These are phyloP conservation scores for Hagleromyces aurorensis DNA, from an alignment of 805 yeast genomes.

Conservation along the genomic window DNA sequence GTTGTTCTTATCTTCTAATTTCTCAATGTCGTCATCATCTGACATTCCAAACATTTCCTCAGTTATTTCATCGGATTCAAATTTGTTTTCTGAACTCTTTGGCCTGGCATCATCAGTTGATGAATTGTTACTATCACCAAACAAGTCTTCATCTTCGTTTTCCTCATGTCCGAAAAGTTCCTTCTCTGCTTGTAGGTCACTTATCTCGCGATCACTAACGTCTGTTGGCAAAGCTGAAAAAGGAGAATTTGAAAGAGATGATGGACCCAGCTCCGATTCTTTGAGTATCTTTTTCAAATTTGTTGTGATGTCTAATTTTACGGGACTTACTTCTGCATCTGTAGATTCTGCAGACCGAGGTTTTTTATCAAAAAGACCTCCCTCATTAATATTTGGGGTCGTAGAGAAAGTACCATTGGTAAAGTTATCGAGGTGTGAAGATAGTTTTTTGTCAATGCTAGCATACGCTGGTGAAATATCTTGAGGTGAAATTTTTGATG, in stretches of 20 bases:
- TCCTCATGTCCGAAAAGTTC: constrained; percentile 32
- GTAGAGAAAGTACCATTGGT: constrained; percentile 10
- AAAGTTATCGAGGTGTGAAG: constrained; percentile 11
- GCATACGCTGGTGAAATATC: constrained; percentile 10
- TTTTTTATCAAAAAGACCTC: constrained; percentile 13
- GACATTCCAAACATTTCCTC: constrained; percentile 29
- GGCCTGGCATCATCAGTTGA: constrained; percentile 13
- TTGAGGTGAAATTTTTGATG: constrained; percentile 6
- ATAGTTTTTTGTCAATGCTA: constrained; percentile 6
- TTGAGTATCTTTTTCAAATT: constrained; percentile 4
- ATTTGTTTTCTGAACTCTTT: constrained; percentile 3
- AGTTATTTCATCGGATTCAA: constrained; percentile 23
- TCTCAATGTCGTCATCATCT: constrained; percentile 21
- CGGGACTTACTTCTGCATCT: constrained; percentile 13
- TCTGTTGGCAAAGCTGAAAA: no score
- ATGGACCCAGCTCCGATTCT: constrained; percentile 2
- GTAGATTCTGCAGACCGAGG: constrained; percentile 5
- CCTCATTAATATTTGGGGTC: constrained; percentile 17
- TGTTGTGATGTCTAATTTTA: constrained; percentile 9
- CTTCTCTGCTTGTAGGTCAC: constrained; percentile 19
- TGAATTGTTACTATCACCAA: constrained; percentile 31
- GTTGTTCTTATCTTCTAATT: constrained; percentile 5
- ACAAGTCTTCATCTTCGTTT: constrained; percentile 30
- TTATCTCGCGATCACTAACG: constrained; percentile 3
- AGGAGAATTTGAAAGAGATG: no score